Conservation (phyloP, 768 basidiomycete genomes). For the Pulveroboletus ravenelii region DNA sequence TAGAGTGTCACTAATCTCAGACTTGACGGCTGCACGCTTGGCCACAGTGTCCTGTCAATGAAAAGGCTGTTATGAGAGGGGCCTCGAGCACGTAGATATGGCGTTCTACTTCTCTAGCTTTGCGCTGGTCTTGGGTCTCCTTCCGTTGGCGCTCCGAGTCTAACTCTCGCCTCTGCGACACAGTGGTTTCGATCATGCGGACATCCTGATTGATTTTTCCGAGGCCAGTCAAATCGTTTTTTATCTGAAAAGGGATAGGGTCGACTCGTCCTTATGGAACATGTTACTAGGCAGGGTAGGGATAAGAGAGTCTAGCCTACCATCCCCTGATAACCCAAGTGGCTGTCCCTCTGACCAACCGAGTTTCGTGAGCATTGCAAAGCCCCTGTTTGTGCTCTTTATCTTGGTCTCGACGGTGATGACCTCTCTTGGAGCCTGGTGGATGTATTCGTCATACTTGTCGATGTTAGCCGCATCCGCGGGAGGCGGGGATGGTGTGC, state of each 20-base stretch:
- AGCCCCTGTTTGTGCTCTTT: constrained; percentile 75
- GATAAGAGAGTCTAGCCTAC: constrained; percentile 34
- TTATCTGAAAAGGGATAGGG: constrained; percentile 77
- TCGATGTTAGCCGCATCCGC: constrained; percentile 50
- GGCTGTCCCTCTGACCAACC: constrained; percentile 82
- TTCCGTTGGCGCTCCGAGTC: constrained; percentile 79
- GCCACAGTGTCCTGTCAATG: constrained; percentile 54
- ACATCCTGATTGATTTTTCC: constrained; percentile 78
- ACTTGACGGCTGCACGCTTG: constrained; percentile 58
- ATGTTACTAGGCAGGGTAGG: neutral
- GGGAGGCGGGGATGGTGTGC: constrained; percentile 66
- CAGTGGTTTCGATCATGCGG: constrained; percentile 80
- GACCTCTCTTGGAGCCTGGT: constrained; percentile 50
- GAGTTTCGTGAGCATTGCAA: constrained; percentile 72
- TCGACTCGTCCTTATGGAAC: constrained; percentile 63
- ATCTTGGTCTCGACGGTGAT: constrained; percentile 81
- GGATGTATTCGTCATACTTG: constrained; percentile 65
- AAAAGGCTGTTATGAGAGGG: constrained; percentile 6
- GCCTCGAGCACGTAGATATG: neutral
- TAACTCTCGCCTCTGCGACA: constrained; percentile 72
- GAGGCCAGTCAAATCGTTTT: constrained; percentile 72
- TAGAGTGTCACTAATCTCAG: constrained; percentile 64
- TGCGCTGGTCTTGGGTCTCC: constrained; percentile 76
- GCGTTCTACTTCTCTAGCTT: constrained; percentile 56
- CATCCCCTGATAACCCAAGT: constrained; percentile 71